These are phyloP conservation scores for Mycotypha africana DNA, from an alignment of 371 early-diverging fungal species.

Conservation along the genomic window DNA sequence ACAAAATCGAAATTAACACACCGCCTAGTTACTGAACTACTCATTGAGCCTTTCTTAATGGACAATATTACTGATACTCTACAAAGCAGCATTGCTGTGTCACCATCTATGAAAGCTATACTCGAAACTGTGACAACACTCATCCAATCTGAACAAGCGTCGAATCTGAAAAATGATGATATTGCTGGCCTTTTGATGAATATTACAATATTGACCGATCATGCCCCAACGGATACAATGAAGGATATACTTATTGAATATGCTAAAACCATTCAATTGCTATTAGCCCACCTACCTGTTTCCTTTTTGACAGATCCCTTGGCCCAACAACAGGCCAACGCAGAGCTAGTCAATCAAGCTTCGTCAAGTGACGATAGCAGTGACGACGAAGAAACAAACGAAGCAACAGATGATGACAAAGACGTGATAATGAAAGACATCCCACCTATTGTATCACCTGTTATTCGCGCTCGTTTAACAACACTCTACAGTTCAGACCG, in stretches of 20 bases:
- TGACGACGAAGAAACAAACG: slow-evolving; percentile 41
- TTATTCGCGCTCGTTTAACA: slow-evolving; percentile 42
- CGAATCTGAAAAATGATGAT: neutral
- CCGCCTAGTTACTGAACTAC: slow-evolving; percentile 1
- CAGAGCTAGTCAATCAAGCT: slow-evolving; percentile 3
- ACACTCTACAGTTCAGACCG: slow-evolving; percentile 40
- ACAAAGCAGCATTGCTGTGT: too few species aligned
- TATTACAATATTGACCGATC: slow-evolving; percentile 22
- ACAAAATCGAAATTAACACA: slow-evolving; percentile 1
- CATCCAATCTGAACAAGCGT: neutral
- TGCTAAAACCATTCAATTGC: slow-evolving; percentile 18
- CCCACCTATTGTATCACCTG: slow-evolving; percentile 17
- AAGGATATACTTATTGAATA: too few species aligned
- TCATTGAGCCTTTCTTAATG: slow-evolving; percentile 20
- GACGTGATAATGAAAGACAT: slow-evolving; percentile 27
- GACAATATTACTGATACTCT: slow-evolving; percentile 2
- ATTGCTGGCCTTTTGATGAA: slow-evolving; percentile 30
- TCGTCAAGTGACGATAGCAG: too few species aligned
- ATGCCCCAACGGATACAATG: too few species aligned
- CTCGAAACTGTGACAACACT: slow-evolving; percentile 5
- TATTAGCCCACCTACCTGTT: slow-evolving; percentile 21
- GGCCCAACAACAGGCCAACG: neutral
- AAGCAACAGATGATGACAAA: neutral
- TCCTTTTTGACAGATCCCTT: slow-evolving; percentile 15
- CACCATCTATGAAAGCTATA: slow-evolving; percentile 8